A percentile compares a stretch with the other conserved stretches of the same genome.
phyloP scores from a whole-genome alignment of 768 basidiomycete species.

The Royoungia palumana region DNA sequence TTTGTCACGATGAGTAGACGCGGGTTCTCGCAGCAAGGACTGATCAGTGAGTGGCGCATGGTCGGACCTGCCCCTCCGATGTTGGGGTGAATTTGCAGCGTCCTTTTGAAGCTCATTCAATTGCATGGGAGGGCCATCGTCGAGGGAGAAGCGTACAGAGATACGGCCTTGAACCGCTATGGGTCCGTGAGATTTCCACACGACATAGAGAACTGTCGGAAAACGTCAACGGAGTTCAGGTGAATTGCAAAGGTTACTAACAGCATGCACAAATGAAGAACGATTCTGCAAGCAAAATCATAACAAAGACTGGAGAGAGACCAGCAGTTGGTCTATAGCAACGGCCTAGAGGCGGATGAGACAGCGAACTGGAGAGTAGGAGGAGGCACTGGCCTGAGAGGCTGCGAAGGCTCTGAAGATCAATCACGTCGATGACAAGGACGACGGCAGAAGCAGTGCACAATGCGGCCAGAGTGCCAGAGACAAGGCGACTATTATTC shows the following conservation, averaged over 20 bases:
- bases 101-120: conserved; percentile 6
- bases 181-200: conserved; percentile 50
- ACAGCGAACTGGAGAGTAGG: not conserved
- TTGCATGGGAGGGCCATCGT: conserved; percentile 32
- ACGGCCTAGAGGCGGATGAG: conserved; percentile 35
- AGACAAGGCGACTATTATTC: conserved; percentile 54
- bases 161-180: conserved; percentile 53
- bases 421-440: conserved; percentile 40
- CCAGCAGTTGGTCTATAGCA: conserved; percentile 39
- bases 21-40: conserved; percentile 1
- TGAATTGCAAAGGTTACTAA: conserved; percentile 30
- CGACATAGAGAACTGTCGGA: conserved; percentile 49
- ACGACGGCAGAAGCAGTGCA: conserved; percentile 41
- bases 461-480: conserved; percentile 40
- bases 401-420: conserved; percentile 39
- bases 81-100: conserved; percentile 2
- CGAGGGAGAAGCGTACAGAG: conserved; percentile 47
- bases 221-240: conserved; percentile 6
- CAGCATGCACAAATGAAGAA: conserved; percentile 61
- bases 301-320: conserved; percentile 40
- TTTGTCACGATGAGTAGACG: conserved; percentile 1
- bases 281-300: conserved; percentile 51
- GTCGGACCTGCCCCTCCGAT: conserved; percentile 53
- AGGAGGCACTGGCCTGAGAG: conserved; percentile 41
- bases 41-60: conserved; percentile 37